A percentile compares a stretch with the other conserved stretches of the same genome.
Evolutionary conservation across 495 filamentous ascomycete genomes (phyloP).

Genomic region (Annulohypoxylon maeteangense): DNA sequence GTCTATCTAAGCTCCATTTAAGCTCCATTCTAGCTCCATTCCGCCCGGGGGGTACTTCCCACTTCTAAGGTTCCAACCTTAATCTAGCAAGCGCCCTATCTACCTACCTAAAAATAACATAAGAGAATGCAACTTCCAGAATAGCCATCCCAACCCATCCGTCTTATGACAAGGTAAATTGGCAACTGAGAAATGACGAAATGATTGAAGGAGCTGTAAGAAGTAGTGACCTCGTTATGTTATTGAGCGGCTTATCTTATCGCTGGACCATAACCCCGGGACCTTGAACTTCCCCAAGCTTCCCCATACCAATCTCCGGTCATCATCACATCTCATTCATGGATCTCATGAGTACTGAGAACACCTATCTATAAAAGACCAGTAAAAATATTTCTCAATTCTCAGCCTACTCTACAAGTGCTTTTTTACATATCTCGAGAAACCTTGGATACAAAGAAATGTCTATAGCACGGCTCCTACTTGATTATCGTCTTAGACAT

Average conservation of each 20-base stretch:
- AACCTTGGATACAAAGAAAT: background rate
- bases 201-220: background rate
- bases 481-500: background rate
- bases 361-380: background rate
- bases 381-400: background rate
- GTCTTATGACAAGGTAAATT: background rate
- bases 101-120: background rate
- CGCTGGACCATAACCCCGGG: background rate
- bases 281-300: background rate
- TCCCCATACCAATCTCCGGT: background rate
- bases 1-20: background rate
- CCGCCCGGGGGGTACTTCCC: conserved; percentile 23
- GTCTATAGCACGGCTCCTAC: background rate
- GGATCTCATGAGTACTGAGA: background rate
- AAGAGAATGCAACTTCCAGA: background rate
- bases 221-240: background rate
- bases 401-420: background rate
- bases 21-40: conserved; percentile 14
- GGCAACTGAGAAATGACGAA: background rate
- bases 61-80: background rate
- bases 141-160: background rate
- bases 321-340: background rate
- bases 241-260: background rate
- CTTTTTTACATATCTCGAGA: background rate
- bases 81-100: too few relatives aligned